These are phyloP conservation scores for Marchantia paleacea DNA, from an alignment of 225 moss, liverwort and hornwort genomes.

Conservation along the genomic window DNA sequence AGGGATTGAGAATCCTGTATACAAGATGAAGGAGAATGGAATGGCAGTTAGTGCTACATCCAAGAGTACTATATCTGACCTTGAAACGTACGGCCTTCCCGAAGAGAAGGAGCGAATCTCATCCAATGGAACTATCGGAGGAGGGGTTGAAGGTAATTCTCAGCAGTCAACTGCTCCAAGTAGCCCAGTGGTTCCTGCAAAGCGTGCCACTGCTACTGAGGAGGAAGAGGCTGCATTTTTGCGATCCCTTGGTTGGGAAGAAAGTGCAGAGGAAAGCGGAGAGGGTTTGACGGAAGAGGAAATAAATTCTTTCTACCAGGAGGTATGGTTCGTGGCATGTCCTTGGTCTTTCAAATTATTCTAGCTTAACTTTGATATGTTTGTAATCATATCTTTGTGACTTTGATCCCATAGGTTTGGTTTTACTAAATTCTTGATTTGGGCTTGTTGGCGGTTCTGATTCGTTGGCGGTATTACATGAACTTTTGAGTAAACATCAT, in stretches of 20 bases:
- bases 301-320: constrained; percentile 84
- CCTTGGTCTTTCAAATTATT: neutral
- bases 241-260: constrained; percentile 97
- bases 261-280: constrained; percentile 75
- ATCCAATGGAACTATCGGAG: constrained; percentile 52
- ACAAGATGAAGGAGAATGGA: constrained; percentile 71
- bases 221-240: constrained; percentile 93
- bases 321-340: constrained; percentile 46
- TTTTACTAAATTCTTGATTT: neutral
- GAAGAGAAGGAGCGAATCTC: constrained; percentile 48
- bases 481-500: too few species aligned
- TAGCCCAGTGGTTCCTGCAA: constrained; percentile 39
- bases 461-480: too few species aligned
- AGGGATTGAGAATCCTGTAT: constrained; percentile 39
- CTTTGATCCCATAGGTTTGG: neutral
- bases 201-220: constrained; percentile 56
- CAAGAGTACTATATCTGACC: constrained; percentile 29
- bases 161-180: constrained; percentile 40
- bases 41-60: constrained; percentile 14
- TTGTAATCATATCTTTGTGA: neutral
- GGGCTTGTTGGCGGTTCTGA: neutral
- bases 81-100: constrained; percentile 36
- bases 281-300: constrained; percentile 90
- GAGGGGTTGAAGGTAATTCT: constrained; percentile 39
- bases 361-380: neutral